Percentiles rank a stretch among this genome's conserved stretches.
These are phyloP conservation scores for Quercus gilva DNA, from an alignment of 306 rosid species.

Conservation along the genomic window DNA sequence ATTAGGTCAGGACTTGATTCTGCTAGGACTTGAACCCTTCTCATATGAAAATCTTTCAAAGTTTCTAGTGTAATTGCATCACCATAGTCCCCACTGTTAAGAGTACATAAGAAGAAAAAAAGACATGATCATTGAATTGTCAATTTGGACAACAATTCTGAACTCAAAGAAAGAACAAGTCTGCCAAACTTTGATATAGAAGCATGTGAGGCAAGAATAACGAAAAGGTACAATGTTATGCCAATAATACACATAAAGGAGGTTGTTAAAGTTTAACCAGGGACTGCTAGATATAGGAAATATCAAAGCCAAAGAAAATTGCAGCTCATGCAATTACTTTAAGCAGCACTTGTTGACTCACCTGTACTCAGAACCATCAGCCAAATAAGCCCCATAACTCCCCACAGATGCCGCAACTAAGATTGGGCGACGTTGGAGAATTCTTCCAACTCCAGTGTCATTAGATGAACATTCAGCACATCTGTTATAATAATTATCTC, in stretches of 20 bases:
- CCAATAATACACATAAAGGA: background rate
- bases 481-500: slow-evolving; percentile 35
- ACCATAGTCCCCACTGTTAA: slow-evolving; percentile 48
- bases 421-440: slow-evolving; percentile 35
- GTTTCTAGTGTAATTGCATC: slow-evolving; percentile 34
- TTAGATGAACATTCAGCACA: slow-evolving; percentile 30
- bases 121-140: background rate
- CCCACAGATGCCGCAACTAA: slow-evolving; percentile 55
- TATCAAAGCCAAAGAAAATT: slow-evolving; percentile 10
- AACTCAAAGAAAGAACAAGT: slow-evolving; percentile 3
- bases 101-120: slow-evolving; percentile 16
- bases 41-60: slow-evolving; percentile 52
- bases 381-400: slow-evolving; percentile 65
- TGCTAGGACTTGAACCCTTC: slow-evolving; percentile 60
- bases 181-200: background rate
- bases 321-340: slow-evolving; percentile 5
- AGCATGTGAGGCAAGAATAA: background rate
- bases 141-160: background rate
- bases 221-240: background rate
- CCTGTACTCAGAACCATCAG: slow-evolving; percentile 70
- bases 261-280: background rate
- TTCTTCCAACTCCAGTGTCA: slow-evolving; percentile 24
- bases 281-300: slow-evolving; percentile 14
- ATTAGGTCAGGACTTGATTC: slow-evolving; percentile 52
- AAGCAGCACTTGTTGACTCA: slow-evolving; percentile 14